Conservation (phyloP, 1,284 basidiomycete genomes). For the Marasmius sp. region DNA sequence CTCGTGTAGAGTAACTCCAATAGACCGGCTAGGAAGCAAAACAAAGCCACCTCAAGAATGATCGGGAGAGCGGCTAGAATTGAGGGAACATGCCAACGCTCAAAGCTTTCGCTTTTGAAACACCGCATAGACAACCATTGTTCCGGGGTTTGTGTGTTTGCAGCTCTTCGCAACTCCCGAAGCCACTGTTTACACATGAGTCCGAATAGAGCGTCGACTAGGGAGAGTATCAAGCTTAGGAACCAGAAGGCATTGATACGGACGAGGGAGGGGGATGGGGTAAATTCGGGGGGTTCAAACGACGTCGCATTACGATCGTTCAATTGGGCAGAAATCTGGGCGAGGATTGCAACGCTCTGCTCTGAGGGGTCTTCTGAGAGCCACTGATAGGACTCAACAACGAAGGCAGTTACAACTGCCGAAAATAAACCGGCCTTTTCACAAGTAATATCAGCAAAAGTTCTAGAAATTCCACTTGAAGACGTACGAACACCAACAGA, state of each 20-base stretch:
- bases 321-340: slow-evolving; percentile 7
- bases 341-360: slow-evolving; percentile 7
- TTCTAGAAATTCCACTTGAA: not conserved
- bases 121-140: slow-evolving; percentile 4
- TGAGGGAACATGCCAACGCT: not conserved
- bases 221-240: slow-evolving; percentile 7
- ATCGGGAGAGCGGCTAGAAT: slow-evolving; percentile 2
- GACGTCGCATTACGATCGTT: not conserved
- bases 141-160: not conserved
- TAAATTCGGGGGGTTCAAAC: not conserved
- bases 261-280: not conserved
- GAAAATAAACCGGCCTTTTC: slow-evolving; percentile 20
- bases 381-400: slow-evolving; percentile 16
- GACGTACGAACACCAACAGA: slow-evolving; percentile 1
- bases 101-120: not conserved
- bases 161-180: slow-evolving; percentile 2
- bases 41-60: slow-evolving; percentile 3
- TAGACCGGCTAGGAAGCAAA: slow-evolving; percentile 3
- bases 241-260: slow-evolving; percentile 11
- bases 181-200: slow-evolving; percentile 13
- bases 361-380: slow-evolving; percentile 10
- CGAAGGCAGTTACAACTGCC: slow-evolving; percentile 19
- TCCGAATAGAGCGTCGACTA: slow-evolving; percentile 2
- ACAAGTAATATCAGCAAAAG: not conserved
- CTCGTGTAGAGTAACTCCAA: not conserved